These are phyloP conservation scores for Pueraria montana DNA, from an alignment of 306 rosid genomes.

Conservation along the genomic window DNA sequence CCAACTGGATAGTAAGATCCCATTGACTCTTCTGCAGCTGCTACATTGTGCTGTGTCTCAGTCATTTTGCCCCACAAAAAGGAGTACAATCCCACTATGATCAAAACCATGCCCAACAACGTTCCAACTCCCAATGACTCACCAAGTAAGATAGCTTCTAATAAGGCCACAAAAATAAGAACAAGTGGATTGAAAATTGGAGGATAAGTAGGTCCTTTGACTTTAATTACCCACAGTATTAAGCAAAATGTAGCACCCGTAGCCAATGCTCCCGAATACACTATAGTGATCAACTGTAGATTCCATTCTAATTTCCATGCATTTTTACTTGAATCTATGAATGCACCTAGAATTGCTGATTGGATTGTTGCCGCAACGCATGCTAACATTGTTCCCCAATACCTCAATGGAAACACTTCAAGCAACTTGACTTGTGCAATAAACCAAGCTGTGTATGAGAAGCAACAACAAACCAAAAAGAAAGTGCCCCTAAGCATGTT, in stretches of 20 bases:
- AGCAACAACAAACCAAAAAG: slow-evolving; percentile 58
- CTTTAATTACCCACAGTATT: slow-evolving; percentile 58
- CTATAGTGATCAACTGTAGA: slow-evolving; percentile 48
- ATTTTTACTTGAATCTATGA: slow-evolving; percentile 49
- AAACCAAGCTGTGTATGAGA: slow-evolving; percentile 55
- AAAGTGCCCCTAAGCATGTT: slow-evolving; percentile 65
- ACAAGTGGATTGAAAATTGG: slow-evolving; percentile 71
- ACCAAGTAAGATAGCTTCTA: slow-evolving; percentile 57
- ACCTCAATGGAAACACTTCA: slow-evolving; percentile 60
- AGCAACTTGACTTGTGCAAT: slow-evolving; percentile 42
- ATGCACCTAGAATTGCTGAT: slow-evolving; percentile 54
- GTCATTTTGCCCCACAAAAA: background rate
- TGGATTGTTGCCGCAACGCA: slow-evolving; percentile 68
- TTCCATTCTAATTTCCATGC: slow-evolving; percentile 70
- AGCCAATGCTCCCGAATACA: slow-evolving; percentile 60
- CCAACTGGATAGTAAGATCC: background rate
- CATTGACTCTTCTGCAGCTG: background rate
- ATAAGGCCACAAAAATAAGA: slow-evolving; percentile 66
- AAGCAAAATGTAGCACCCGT: slow-evolving; percentile 72
- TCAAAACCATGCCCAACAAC: slow-evolving; percentile 39
- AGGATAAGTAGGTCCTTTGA: slow-evolving; percentile 71
- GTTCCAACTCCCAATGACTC: slow-evolving; percentile 60
- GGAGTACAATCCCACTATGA: background rate
- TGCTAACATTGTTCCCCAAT: slow-evolving; percentile 61
- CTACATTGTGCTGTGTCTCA: background rate